Conservation (phyloP, 140 eudicot genomes). For the Anethum foeniculum region DNA sequence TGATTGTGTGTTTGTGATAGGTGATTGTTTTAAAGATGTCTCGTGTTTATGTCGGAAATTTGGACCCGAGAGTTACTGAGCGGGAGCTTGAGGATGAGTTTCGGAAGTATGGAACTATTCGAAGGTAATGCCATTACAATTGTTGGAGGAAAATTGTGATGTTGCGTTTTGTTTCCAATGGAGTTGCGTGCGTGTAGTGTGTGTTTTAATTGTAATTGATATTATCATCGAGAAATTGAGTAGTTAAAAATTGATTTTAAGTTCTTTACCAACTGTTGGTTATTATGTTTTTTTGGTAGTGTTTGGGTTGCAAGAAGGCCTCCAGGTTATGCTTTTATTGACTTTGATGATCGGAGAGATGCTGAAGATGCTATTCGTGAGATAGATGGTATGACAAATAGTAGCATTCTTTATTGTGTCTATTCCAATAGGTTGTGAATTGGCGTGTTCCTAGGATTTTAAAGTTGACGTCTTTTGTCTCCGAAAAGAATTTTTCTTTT, state of each 20-base stretch:
- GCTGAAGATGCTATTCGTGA: slow-evolving; percentile 71
- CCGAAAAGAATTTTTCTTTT: background rate
- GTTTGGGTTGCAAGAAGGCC: slow-evolving; percentile 87
- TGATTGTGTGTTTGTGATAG: slow-evolving; percentile 17
- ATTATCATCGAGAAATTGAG: background rate
- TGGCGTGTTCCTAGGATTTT: background rate
- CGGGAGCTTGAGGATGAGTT: slow-evolving; percentile 84
- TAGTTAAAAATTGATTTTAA: background rate
- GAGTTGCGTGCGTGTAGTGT: background rate
- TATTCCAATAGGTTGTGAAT: background rate
- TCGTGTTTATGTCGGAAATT: slow-evolving; percentile 82
- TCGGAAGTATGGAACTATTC: slow-evolving; percentile 51
- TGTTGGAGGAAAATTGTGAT: background rate
- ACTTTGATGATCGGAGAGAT: slow-evolving; percentile 68
- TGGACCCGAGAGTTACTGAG: slow-evolving; percentile 83
- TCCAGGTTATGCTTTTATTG: slow-evolving; percentile 73
- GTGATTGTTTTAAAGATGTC: slow-evolving; percentile 46
- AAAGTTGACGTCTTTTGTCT: background rate
- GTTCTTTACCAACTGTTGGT: background rate
- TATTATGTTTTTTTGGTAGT: slow-evolving; percentile 17
- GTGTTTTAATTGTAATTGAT: background rate
- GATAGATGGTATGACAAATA: slow-evolving; percentile 43
- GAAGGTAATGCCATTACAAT: slow-evolving; percentile 20
- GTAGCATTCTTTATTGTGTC: background rate
- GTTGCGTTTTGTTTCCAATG: background rate